Percentiles rank a stretch among this genome's conserved stretches.
These are phyloP conservation scores for bread wheat (Triticum aestivum) DNA, from an alignment of 176 grass and related monocot species.

Conservation along the genomic window DNA sequence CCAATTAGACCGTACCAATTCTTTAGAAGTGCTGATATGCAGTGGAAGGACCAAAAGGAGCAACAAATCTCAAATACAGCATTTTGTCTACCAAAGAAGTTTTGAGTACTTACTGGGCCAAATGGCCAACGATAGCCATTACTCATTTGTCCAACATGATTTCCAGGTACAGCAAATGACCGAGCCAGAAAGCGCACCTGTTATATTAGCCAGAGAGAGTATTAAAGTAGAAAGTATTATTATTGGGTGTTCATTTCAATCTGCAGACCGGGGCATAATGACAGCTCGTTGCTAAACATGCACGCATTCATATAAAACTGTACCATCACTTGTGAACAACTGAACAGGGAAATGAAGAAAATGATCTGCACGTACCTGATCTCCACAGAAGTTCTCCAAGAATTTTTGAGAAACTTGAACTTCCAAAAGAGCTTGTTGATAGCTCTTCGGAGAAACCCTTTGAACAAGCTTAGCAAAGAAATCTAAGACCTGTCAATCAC, in stretches of 20 bases:
- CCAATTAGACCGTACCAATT: neutral
- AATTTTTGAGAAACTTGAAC: conserved; percentile 93
- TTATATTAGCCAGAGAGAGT: conserved; percentile 24
- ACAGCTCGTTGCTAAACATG: neutral
- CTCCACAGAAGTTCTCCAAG: conserved; percentile 94
- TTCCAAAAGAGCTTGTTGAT: conserved; percentile 91
- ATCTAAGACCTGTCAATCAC: conserved; percentile 56
- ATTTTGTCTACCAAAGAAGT: conserved; percentile 6
- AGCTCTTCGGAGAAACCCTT: conserved; percentile 95
- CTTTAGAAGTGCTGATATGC: neutral
- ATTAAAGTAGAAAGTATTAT: neutral
- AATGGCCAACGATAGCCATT: conserved; percentile 96
- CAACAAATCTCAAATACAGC: neutral
- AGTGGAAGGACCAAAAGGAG: neutral
- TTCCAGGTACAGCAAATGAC: conserved; percentile 94
- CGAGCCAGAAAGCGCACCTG: conserved; percentile 91
- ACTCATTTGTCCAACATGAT: conserved; percentile 91
- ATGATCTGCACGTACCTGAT: conserved; percentile 56
- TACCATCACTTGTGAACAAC: neutral
- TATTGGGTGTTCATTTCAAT: neutral
- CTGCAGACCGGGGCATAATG: neutral
- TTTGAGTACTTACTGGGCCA: conserved; percentile 72
- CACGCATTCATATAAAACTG: neutral
- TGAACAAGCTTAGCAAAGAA: conserved; percentile 93
- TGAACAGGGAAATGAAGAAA: conserved; percentile 21